These are phyloP conservation scores for Solanum habrochaites DNA, from an alignment of 257 asterid species.

Conservation along the genomic window DNA sequence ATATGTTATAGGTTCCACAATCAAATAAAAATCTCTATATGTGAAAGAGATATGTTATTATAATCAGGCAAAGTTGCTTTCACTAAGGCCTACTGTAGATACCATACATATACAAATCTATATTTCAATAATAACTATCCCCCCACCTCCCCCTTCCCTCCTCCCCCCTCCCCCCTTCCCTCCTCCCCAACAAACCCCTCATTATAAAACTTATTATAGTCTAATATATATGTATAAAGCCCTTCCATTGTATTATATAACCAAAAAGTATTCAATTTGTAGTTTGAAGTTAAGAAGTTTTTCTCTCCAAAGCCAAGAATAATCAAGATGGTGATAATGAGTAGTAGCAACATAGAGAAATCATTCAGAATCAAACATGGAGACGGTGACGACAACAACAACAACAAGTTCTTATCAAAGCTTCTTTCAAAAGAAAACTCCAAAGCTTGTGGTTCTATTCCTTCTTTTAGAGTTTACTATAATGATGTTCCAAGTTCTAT, in stretches of 20 bases:
- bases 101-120: not conserved
- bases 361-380: slow-evolving; percentile 6
- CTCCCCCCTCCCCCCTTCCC: too few relatives aligned
- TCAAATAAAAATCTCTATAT: not conserved
- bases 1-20: not conserved
- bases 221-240: too few relatives aligned
- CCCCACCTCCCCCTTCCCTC: too few relatives aligned
- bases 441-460: not conserved
- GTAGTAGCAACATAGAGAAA: not conserved
- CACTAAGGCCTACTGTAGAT: not conserved
- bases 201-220: not conserved
- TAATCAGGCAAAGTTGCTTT: not conserved
- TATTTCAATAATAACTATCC: not conserved
- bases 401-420: slow-evolving; percentile 7
- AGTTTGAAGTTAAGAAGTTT: not conserved
- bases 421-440: slow-evolving; percentile 7
- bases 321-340: not conserved
- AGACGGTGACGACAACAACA: not conserved
- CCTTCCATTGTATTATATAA: not conserved
- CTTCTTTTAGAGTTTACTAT: slow-evolving; percentile 27
- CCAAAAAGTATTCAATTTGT: not conserved
- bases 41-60: not conserved
- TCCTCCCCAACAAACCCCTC: not conserved
- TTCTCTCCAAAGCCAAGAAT: not conserved
- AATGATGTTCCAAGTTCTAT: slow-evolving; percentile 11